These are phyloP conservation scores for Eucalyptus tenuipes DNA, from an alignment of 345 rosid genomes.

Conservation along the genomic window DNA sequence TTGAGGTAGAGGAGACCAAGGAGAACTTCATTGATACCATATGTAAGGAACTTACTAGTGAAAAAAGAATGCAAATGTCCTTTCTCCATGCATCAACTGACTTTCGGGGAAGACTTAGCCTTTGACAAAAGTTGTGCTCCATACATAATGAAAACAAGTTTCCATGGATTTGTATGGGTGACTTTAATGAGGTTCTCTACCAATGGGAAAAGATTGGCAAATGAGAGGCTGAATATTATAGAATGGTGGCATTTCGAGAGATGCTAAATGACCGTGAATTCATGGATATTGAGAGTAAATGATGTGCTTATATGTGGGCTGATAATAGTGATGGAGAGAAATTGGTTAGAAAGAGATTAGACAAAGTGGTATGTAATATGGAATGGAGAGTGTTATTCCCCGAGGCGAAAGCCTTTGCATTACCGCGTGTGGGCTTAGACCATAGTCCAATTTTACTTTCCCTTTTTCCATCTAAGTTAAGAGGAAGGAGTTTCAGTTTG, in stretches of 20 bases:
- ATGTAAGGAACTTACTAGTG: no score
- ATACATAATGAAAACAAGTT: no score
- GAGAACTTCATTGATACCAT: background rate
- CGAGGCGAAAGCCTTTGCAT: background rate
- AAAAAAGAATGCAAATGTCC: no score
- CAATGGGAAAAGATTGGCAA: no score
- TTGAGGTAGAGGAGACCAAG: background rate
- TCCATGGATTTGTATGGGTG: no score
- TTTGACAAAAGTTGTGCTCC: no score
- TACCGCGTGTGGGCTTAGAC: fast-evolving
- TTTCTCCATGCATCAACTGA: no score
- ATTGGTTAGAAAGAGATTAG: background rate
- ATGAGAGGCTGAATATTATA: background rate
- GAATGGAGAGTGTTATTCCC: background rate
- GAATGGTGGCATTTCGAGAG: background rate
- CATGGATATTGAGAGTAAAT: background rate
- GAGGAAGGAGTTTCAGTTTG: no score
- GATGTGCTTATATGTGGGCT: background rate
- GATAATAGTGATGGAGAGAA: background rate
- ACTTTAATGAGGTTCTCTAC: no score
- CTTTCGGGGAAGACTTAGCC: no score
- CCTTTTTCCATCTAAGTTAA: background rate
- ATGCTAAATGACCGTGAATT: no score
- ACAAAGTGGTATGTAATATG: no score
- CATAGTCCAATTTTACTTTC: background rate